Evolutionary conservation across 306 rosid species (phyloP), one percentile per base, ranked within the genome.

Genomic region (Alnus rubra): DNA sequence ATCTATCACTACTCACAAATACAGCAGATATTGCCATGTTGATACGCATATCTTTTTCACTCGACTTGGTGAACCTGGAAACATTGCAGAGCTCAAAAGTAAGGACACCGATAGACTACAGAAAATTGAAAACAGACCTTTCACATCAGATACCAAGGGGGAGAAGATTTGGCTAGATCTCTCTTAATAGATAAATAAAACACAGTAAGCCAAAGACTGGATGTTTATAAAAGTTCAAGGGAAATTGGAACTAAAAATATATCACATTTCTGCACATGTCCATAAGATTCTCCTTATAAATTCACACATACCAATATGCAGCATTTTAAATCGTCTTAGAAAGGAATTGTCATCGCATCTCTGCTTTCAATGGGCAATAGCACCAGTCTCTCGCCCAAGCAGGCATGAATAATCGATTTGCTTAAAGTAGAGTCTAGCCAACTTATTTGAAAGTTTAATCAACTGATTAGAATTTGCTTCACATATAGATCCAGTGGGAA

Each of bases 61-160:
- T 84, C n/a, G 97, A 95, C 80, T 91, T 95, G 74, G 96, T 74
- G 86, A 87, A 89, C 92, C 99, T 95, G 90, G 82, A 82, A 90
- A 84, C 75, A 78, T 79, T 80, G 59, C 74, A 78, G 69, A 74
- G 77, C 69, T 69, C 69, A 85, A 78, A 81, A 62, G 35, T 67
- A 68, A 76, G 37, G 68, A 77, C 76, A 78, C 33, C 47, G 31
- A n/a, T 73, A 67, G 47, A 71, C 69, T 71, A 63, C 39, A 73
- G 4, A 81, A 54, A 39, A 14, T 35, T 35, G 51, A 48, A 73
- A 58, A 76, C 45, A 56, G 58, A 69, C 51, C 9, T 55, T 19
- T 37, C 69, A 77, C 77, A 69, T 8, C 39, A 63, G 58, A 64
- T 44, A 48, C 45, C 37, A 31, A 58, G 16, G 79, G 19, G 14